Evolutionary conservation across 768 basidiomycete genomes (phyloP).

Genomic region (Trametes punicea): DNA sequence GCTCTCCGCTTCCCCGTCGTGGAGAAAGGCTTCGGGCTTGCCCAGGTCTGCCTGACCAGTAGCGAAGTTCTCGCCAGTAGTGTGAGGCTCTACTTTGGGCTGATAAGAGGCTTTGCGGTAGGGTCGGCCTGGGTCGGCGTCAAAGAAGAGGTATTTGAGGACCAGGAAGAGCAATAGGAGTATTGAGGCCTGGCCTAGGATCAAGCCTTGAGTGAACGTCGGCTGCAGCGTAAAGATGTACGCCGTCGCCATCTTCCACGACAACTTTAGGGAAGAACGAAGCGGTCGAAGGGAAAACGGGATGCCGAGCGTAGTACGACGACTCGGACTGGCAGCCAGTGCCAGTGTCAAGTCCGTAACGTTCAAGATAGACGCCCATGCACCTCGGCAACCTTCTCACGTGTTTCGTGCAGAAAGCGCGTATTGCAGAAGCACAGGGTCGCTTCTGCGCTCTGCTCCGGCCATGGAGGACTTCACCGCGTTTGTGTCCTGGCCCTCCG

Average conservation of each 20-base stretch:
- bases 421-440: not conserved
- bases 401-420: slow-evolving; percentile 1
- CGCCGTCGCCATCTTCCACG: slow-evolving; percentile 39
- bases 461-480: slow-evolving; percentile 28
- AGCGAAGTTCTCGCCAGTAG: slow-evolving; percentile 8
- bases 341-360: not conserved
- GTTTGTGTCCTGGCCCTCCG: slow-evolving; percentile 52
- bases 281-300: slow-evolving; percentile 5
- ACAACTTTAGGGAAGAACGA: not conserved
- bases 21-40: not conserved
- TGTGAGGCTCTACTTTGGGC: slow-evolving; percentile 50
- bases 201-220: slow-evolving; percentile 93
- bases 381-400: not conserved
- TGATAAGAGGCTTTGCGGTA: slow-evolving; percentile 58
- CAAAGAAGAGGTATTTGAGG: slow-evolving; percentile 94
- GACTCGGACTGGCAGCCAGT: not conserved
- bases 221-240: slow-evolving; percentile 75
- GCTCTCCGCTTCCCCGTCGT: slow-evolving; percentile 53
- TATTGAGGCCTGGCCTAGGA: slow-evolving; percentile 90
- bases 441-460: not conserved
- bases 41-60: slow-evolving; percentile 2
- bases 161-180: slow-evolving; percentile 71
- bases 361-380: not conserved
- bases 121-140: slow-evolving; percentile 55
- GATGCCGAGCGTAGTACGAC: slow-evolving; percentile 7